Evolutionary conservation across 2,329 filamentous ascomycete genomes (phyloP).

Genomic region (Neocucurbitaria cava): DNA sequence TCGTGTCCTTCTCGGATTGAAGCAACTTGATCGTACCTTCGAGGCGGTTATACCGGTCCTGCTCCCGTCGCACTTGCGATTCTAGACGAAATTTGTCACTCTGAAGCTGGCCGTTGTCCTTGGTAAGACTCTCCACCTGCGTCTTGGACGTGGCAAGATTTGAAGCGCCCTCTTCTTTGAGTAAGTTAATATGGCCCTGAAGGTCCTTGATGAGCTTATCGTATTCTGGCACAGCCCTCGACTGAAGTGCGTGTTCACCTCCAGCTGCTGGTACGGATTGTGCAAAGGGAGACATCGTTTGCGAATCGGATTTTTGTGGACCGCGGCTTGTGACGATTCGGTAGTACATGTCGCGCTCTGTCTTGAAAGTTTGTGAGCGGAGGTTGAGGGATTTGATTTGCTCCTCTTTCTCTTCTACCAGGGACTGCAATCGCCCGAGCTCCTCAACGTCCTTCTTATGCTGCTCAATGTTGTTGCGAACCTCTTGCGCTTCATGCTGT

Average conservation of each 20-base stretch:
- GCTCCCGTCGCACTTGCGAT: conserved; percentile 81
- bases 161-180: conserved; percentile 82
- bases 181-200: conserved; percentile 87
- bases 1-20: conserved; percentile 82
- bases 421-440: conserved; percentile 74
- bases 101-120: conserved; percentile 82
- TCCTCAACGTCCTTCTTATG: conserved; percentile 68
- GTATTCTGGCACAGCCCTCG: conserved; percentile 71
- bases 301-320: conserved; percentile 57
- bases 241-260: conserved; percentile 56
- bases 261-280: conserved; percentile 24
- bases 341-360: conserved; percentile 96
- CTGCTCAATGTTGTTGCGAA: conserved; percentile 65
- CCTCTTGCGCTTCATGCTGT: conserved; percentile 90
- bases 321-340: conserved; percentile 85
- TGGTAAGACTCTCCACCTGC: conserved; percentile 80
- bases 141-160: conserved; percentile 84
- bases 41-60: conserved; percentile 86
- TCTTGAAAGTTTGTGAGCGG: conserved; percentile 90
- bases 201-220: conserved; percentile 83
- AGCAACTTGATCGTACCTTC: conserved; percentile 85
- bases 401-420: conserved; percentile 80
- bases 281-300: conserved; percentile 24
- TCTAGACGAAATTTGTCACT: conserved; percentile 79
- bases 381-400: conserved; percentile 82